Conservation (phyloP, 2,329 filamentous ascomycete species). For the Ampelomyces quisqualis region DNA sequence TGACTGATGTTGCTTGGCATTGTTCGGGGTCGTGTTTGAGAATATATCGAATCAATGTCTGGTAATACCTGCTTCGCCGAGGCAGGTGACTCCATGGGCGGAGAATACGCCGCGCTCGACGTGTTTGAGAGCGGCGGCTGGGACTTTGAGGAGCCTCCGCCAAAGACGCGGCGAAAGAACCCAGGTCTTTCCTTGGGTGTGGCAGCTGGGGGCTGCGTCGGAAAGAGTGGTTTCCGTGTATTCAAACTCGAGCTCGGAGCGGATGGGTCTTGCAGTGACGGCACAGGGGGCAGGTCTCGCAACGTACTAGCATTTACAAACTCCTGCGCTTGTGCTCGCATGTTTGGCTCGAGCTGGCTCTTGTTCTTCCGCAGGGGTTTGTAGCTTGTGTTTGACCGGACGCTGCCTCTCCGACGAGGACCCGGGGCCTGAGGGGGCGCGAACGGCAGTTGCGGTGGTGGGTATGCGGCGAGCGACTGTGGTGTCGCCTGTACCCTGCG, state of each 20-base stretch:
- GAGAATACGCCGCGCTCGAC: conserved; percentile 14
- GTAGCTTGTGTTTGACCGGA: conserved; percentile 57
- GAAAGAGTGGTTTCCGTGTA: conserved; percentile 51
- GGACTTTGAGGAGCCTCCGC: conserved; percentile 61
- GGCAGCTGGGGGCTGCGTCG: conserved; percentile 42
- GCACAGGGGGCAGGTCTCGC: conserved; percentile 46
- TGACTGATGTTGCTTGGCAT: conserved; percentile 46
- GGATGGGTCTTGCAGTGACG: conserved; percentile 51
- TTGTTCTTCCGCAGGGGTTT: conserved; percentile 47
- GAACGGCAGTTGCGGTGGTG: conserved; percentile 40
- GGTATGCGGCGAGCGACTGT: conserved; percentile 44
- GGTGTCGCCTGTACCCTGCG: conserved; percentile 54
- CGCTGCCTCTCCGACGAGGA: conserved; percentile 59
- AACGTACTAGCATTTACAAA: conserved; percentile 52
- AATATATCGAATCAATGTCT: conserved; percentile 35
- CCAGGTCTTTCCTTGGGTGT: conserved; percentile 67
- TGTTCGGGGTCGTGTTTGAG: conserved; percentile 40
- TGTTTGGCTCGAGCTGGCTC: conserved; percentile 45
- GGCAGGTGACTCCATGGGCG: conserved; percentile 17
- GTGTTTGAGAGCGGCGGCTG: conserved; percentile 32
- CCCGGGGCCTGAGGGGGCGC: conserved; percentile 45
- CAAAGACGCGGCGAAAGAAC: conserved; percentile 93
- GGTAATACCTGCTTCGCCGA: conserved; percentile 22
- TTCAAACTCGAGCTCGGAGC: conserved; percentile 57
- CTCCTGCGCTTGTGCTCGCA: conserved; percentile 51